Base-by-base conservation (phyloP, 2,329 filamentous ascomycete genomes). In the Dryadomyces quercus-mongolicae region DNA sequence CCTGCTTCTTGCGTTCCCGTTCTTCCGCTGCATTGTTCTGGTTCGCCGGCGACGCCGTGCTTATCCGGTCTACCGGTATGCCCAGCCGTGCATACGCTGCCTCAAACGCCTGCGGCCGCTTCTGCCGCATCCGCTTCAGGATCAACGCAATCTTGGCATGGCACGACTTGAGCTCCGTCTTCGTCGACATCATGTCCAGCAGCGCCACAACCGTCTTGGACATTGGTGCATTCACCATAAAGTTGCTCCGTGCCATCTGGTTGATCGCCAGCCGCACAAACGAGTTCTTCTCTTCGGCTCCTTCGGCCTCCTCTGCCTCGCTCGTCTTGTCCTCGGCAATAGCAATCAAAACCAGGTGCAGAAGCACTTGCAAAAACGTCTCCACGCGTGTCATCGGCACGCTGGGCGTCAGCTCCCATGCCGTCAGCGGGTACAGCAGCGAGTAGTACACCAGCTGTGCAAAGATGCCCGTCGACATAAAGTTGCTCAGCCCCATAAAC, bases 391-490 rank as follows among this genome's bases (percentile, higher is more conserved):
- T 95, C 12, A 78, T 75, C 9, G 89, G 88, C 25, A 97, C 84
- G 18, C 76, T 81, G 0, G 88, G 85, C 1, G 86, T 89, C 31
- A 81, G 76, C 49, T 78, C 76, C 54, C 81, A 74, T 21, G 83
- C 83, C 34, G 84, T 81, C 5, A 94, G 71, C 2, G 88, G 82
- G 66, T 95, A 97, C 18, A 90, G 74, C 15, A 98, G 75, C 21
- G 88, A 85, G 66, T 94, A 93, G 69, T 91, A 94, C 51, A 97
- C 81, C 57, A 96, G 81, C 65, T 96, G 90, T 10, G 85, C 85
- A 66, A 98, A 98, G 59, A 96, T 78, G 55, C 86, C 82, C 3
- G 88, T 92, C 61, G 79, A 77, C 1, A 90, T 96, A 63, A 97
- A 95, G 2, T 74, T 74, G n/a, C 85, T 76, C 34, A 98, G 75